phyloP scores from a whole-genome alignment of 2,329 filamentous ascomycete species.

The Chaetomium olivaceum region DNA sequence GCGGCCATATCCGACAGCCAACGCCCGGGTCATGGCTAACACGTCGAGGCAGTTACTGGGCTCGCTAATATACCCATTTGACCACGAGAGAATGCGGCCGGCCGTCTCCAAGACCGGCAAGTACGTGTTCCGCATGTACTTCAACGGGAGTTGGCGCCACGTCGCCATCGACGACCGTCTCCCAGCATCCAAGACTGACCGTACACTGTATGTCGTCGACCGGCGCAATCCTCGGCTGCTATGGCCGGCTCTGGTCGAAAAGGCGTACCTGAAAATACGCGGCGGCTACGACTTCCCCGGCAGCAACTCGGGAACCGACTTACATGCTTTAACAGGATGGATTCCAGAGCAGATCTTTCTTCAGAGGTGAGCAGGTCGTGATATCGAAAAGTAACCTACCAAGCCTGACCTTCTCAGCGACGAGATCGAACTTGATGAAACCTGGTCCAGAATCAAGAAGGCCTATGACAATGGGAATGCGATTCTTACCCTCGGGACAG shows the following conservation, averaged over 20 bases:
- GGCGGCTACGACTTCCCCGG: constrained; percentile 98
- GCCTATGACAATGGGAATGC: constrained; percentile 78
- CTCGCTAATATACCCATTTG: constrained; percentile 74
- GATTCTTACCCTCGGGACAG: constrained; percentile 86
- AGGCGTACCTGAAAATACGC: constrained; percentile 92
- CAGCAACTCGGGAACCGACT: constrained; percentile 92
- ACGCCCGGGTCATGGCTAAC: constrained; percentile 11
- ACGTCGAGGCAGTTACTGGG: constrained; percentile 61
- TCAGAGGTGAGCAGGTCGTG: constrained; percentile 54
- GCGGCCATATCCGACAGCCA: constrained; percentile 18
- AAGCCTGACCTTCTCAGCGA: constrained; percentile 52
- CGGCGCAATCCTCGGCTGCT: constrained; percentile 76
- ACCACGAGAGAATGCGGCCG: constrained; percentile 59
- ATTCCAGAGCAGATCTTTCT: constrained; percentile 94
- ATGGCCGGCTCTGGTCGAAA: constrained; percentile 92
- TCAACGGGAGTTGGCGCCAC: constrained; percentile 88
- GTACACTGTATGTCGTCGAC: constrained; percentile 85
- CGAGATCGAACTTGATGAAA: constrained; percentile 70
- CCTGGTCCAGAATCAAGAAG: constrained; percentile 76
- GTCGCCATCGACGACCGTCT: constrained; percentile 88
- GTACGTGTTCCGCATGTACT: constrained; percentile 89
- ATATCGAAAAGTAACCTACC: background rate
- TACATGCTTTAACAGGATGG: constrained; percentile 93
- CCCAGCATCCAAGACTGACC: constrained; percentile 71
- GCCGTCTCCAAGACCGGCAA: constrained; percentile 75